These are phyloP conservation scores for Xylaria sp. DNA, from an alignment of 2,329 filamentous ascomycete genomes.

Conservation along the genomic window DNA sequence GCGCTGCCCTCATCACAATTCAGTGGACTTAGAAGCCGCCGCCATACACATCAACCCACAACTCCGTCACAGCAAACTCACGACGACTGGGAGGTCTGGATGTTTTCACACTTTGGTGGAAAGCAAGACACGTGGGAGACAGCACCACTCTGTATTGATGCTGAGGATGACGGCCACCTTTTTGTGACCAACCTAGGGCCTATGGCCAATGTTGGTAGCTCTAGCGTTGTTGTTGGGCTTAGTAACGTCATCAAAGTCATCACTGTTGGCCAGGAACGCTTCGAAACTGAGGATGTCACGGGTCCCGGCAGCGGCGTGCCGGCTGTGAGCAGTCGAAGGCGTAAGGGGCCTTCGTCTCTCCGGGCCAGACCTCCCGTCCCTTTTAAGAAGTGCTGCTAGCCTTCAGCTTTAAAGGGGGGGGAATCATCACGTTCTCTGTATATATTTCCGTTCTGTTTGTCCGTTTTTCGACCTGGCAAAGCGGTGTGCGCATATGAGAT, in stretches of 20 bases:
- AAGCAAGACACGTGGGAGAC: constrained; percentile 59
- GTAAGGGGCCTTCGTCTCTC: constrained; percentile 48
- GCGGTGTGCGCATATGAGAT: constrained; percentile 31
- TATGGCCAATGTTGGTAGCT: constrained; percentile 69
- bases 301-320: constrained; percentile 54
- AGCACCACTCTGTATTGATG: constrained; percentile 56
- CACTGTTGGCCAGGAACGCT: constrained; percentile 72
- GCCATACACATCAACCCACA: constrained; percentile 39
- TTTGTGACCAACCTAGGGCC: constrained; percentile 75
- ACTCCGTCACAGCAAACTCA: constrained; percentile 41
- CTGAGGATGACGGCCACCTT: constrained; percentile 62
- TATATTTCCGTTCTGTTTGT: constrained; percentile 32
- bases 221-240: constrained; percentile 75
- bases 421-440: constrained; percentile 31
- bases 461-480: constrained; percentile 14
- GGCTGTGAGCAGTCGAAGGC: constrained; percentile 47
- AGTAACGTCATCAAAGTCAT: constrained; percentile 80
- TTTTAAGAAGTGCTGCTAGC: constrained; percentile 36
- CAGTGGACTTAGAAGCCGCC: constrained; percentile 47
- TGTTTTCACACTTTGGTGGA: constrained; percentile 57
- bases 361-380: constrained; percentile 32
- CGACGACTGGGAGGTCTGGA: constrained; percentile 67
- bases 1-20: constrained; percentile 38
- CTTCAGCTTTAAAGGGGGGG: neutral
- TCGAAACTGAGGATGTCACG: constrained; percentile 57